Percentiles rank a stretch among this genome's conserved stretches.
Evolutionary conservation across 225 moss, liverwort and hornwort genomes (phyloP).

Genomic region (Physcomitrellopsis africana): DNA sequence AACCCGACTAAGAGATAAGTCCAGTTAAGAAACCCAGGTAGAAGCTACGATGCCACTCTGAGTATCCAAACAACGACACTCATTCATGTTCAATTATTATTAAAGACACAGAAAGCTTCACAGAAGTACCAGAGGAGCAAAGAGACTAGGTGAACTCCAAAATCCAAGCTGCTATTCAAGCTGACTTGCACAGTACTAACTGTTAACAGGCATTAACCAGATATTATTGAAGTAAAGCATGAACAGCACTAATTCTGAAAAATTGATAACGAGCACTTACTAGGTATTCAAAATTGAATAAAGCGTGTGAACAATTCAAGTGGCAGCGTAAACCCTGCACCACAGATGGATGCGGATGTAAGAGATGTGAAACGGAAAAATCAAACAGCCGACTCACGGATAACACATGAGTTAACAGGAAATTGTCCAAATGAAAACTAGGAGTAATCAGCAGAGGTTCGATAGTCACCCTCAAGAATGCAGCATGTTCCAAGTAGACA

Average conservation of each 20-base stretch:
- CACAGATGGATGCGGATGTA: slow-evolving; percentile 20
- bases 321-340: slow-evolving; percentile 85
- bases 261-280: slow-evolving; percentile 45
- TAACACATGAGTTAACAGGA: slow-evolving; percentile 21
- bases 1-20: too few relatives aligned
- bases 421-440: background rate
- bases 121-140: background rate
- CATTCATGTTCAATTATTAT: too few relatives aligned
- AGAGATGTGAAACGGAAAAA: slow-evolving; percentile 18
- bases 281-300: slow-evolving; percentile 95
- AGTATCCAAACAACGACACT: too few relatives aligned
- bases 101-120: too few relatives aligned
- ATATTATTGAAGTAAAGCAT: background rate
- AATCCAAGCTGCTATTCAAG: slow-evolving; percentile 20
- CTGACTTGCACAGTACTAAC: background rate
- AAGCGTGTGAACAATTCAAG: slow-evolving; percentile 84
- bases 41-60: background rate
- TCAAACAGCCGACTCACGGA: background rate
- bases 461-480: slow-evolving; percentile 11
- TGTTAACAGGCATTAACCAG: too few relatives aligned
- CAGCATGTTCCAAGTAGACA: slow-evolving; percentile 10
- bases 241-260: background rate
- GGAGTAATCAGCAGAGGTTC: background rate
- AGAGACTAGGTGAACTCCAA: slow-evolving; percentile 3
- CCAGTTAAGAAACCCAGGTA: too few relatives aligned